Evolutionary conservation across 1,284 basidiomycete species (phyloP), one percentile per base, ranked within the genome.

Genomic region (Rhodotorula sp.): DNA sequence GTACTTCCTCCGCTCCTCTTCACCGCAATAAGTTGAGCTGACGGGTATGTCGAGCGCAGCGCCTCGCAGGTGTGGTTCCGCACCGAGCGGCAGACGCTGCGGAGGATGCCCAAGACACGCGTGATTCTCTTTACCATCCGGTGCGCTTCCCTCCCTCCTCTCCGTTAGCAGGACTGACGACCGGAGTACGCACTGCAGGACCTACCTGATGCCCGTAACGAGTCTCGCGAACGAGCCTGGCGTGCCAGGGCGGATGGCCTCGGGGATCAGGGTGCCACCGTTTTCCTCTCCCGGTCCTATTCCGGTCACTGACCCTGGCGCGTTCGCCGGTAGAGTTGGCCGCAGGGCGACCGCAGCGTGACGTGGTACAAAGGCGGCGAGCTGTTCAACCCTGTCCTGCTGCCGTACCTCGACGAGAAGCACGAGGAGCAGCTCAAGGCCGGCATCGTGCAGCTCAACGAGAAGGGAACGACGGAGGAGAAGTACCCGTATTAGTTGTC

Each of bases 101-200:
- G 91, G 50, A 84, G 91, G 36, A 54, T 80, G 57, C 79, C 76
- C 9, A 72, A 71, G 50, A 74, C 70, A 10, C 90, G 90, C 4
- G 89, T 87, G 25, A 84, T 92, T 55, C 83, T 89, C n/a, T 92
- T 92, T 80, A 89, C 88, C 54, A 89, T 92, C 76, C 84, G 89
- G 69, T 75, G 29, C 32, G 70, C 10, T 22, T 15, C 7, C 21
- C 17, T 19, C 12, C n/a, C 29, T 27, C 13, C 9, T 8, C 17
- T 53, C 22, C 9, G 39, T 39, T 15, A n/a, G n/a, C n/a, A n/a
- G n/a, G n/a, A n/a, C 2, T 34, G 4, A 4, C 34, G 34, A 4
- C 27, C 44, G 2, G 27, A 1, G 27, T 29, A 8, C 46, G 1
- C 2, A 9, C 56, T 59, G n/a, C 64, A 76, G 78, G 27, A 89